Base-by-base conservation (phyloP, 2,329 filamentous ascomycete species). In the Ascochyta koolunga region DNA sequence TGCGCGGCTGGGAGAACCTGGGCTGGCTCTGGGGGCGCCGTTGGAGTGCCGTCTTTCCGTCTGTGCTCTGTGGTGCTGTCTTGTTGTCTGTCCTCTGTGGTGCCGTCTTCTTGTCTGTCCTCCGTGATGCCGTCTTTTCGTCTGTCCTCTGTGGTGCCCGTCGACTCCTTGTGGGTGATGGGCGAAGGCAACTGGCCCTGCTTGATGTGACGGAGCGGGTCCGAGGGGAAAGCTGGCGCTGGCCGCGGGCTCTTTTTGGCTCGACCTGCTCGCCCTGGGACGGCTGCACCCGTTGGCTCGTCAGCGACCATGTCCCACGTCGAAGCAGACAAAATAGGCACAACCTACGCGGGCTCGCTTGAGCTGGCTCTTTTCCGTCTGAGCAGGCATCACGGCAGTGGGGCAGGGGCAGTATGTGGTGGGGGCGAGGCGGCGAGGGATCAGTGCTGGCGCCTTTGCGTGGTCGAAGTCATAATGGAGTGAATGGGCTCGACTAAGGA, bases 211-310 rank as follows among this genome's bases (percentile, higher is more conserved):
- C 86, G 87, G 66, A 85, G 66, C 43, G 63, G 59, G 70, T 62
- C 52, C 50, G 79, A 79, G 62, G 86, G 84, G 66, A 64, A 29
- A 84, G 86, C 56, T 91, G 79, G 58, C 90, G 87, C 62, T 90
- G 82, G 53, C 91, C 86, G 59, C 93, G 88, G 55, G 89, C 87
- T 75, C 96, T 96, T 83, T 97, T 97, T 59, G 83, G 79, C 58
- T 92, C 88, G 59, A 77, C 69, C 32, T 84, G 81, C 50, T 88
- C 85, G 64, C 85, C 86, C 45, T 83, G 80, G 36, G 88, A 90
- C 64, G 80, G 83, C 89, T 93, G 76, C 62, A 71, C 50, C 49
- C 44, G 57, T 59, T 48, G 58, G 61, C 50, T 57, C 50, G 60
- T 65, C 53, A 70, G 61, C 57, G 52, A 42, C 21, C 51, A 31